These are phyloP conservation scores for Kondoa subrosea DNA, from an alignment of 768 basidiomycete genomes.

Conservation along the genomic window DNA sequence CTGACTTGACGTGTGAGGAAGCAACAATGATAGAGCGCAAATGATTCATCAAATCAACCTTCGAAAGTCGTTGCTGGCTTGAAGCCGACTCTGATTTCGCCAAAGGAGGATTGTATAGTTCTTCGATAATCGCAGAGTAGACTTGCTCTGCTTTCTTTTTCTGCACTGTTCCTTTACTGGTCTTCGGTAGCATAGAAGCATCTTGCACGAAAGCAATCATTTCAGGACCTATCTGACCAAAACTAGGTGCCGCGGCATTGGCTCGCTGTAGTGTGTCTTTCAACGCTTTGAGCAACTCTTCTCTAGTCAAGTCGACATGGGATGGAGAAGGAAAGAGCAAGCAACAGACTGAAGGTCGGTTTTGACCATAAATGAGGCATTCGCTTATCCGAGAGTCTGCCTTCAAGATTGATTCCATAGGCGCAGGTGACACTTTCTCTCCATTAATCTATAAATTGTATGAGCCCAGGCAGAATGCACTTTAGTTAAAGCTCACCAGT, in stretches of 20 bases:
- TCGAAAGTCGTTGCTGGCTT: not conserved
- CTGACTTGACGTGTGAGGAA: not conserved
- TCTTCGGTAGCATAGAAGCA: conserved; percentile 26
- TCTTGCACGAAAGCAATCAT: conserved; percentile 26
- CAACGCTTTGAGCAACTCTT: conserved; percentile 10
- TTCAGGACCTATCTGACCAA: conserved; percentile 29
- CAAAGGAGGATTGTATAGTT: conserved; percentile 20
- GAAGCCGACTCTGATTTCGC: not conserved
- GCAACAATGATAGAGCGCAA: conserved; percentile 4
- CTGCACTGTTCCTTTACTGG: conserved; percentile 32
- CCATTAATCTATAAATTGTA: no score
- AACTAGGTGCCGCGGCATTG: conserved; percentile 28
- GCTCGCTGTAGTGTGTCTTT: conserved; percentile 19
- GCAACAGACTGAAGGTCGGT: conserved; percentile 7
- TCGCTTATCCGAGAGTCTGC: conserved; percentile 8
- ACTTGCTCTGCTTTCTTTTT: conserved; percentile 30
- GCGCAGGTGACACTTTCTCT: conserved; percentile 16
- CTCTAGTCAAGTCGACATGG: not conserved
- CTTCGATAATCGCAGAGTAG: conserved; percentile 28
- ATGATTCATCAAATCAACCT: not conserved
- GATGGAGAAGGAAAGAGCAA: conserved; percentile 12
- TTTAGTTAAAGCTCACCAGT: no score
- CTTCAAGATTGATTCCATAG: conserved; percentile 10
- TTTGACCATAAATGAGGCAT: conserved; percentile 16
- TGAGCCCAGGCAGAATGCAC: no score